Evolutionary conservation across 139 green algal species (phyloP).

Genomic region (Dunaliella primolecta): DNA sequence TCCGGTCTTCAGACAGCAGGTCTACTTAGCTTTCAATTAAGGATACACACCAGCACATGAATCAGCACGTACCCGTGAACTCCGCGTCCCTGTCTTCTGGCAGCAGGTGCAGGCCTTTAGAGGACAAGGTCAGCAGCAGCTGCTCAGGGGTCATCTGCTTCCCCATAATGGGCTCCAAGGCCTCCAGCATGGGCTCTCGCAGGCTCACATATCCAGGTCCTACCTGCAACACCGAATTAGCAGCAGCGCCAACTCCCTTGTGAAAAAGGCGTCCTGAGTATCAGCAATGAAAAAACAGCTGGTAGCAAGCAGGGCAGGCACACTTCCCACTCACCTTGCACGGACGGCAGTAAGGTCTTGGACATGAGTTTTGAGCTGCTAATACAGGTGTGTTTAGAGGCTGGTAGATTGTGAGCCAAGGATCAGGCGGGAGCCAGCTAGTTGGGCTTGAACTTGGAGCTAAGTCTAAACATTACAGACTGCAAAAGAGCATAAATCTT

Average conservation of each 20-base stretch:
- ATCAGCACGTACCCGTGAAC: slow-evolving; percentile 9
- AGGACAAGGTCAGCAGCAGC: slow-evolving; percentile 40
- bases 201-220: slow-evolving; percentile 19
- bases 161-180: slow-evolving; percentile 31
- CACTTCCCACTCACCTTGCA: not conserved
- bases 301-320: not conserved
- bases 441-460: too few species aligned
- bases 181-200: not conserved
- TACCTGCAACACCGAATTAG: not conserved
- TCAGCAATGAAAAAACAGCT: too few species aligned
- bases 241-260: not conserved
- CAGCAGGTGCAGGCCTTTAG: slow-evolving; percentile 53
- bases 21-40: slow-evolving; percentile 34
- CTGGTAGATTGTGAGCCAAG: too few species aligned
- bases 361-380: too few species aligned
- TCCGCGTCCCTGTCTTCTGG: slow-evolving; percentile 50
- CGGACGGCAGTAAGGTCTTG: too few species aligned
- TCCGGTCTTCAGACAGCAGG: not conserved
- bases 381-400: too few species aligned
- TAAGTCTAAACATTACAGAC: too few species aligned
- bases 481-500: too few species aligned
- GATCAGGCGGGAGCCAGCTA: too few species aligned
- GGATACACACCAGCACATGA: slow-evolving; percentile 17
- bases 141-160: slow-evolving; percentile 22
- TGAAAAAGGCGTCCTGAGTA: slow-evolving; percentile 13